phyloP scores from a whole-genome alignment of 257 asterid species.

The Capsicum chinense region DNA sequence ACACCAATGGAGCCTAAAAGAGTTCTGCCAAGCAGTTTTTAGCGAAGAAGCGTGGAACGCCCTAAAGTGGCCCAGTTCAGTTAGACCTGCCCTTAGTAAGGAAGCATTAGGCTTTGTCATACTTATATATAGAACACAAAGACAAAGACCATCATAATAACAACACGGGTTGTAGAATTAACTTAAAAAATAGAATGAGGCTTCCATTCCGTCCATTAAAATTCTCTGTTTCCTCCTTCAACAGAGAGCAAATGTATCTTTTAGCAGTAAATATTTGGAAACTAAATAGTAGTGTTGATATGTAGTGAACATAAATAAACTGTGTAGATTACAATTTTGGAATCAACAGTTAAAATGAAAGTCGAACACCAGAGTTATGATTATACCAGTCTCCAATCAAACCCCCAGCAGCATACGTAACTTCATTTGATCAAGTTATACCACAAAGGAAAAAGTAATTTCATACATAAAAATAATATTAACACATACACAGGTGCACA shows the following conservation, averaged over 20 bases:
- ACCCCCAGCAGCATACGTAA: not conserved
- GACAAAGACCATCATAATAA: not conserved
- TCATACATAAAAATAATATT: not conserved
- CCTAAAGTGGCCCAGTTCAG: not conserved
- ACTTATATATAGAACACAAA: not conserved
- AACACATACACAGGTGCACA: not conserved
- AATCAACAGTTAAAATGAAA: not conserved
- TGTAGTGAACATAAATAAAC: not conserved
- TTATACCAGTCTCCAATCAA: not conserved
- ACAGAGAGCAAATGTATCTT: not conserved
- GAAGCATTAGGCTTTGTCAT: not conserved
- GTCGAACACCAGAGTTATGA: not conserved
- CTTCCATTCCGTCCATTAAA: not conserved
- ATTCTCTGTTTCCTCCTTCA: conserved; percentile 11
- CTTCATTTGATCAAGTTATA: conserved; percentile 8
- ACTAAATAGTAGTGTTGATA: not conserved
- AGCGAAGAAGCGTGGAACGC: not conserved
- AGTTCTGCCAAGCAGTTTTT: not conserved
- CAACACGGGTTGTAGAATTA: not conserved
- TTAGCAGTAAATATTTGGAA: not conserved
- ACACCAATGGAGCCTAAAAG: conserved; percentile 12
- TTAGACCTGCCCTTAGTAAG: not conserved
- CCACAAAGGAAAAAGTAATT: not conserved
- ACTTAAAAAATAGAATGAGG: not conserved
- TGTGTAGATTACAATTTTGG: not conserved